Percentiles rank a stretch among this genome's conserved stretches.
These are phyloP conservation scores for Trifolium dubium DNA, from an alignment of 306 rosid genomes.

Conservation along the genomic window DNA sequence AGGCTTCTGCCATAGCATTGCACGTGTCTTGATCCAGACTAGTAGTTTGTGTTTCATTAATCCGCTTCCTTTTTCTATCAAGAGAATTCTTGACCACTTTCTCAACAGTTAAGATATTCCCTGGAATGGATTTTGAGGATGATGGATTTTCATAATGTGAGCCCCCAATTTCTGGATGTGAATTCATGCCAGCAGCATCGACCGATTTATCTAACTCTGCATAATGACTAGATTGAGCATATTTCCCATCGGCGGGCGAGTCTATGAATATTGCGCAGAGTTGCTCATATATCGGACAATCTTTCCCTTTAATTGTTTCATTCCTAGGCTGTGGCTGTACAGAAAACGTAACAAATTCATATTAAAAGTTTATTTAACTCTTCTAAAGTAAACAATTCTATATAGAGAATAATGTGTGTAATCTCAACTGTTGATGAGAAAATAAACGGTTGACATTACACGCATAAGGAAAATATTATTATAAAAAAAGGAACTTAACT, in stretches of 20 bases:
- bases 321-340: conserved; percentile 63
- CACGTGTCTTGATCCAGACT: conserved; percentile 57
- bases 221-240: conserved; percentile 86
- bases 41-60: conserved; percentile 52
- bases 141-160: conserved; percentile 49
- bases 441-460: neutral
- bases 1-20: conserved; percentile 65
- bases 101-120: conserved; percentile 46
- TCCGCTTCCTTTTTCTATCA: conserved; percentile 73
- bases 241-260: conserved; percentile 73
- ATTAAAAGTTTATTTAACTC: neutral
- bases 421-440: neutral
- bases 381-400: neutral
- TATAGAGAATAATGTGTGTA: neutral
- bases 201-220: conserved; percentile 66
- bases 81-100: conserved; percentile 49
- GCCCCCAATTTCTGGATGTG: conserved; percentile 55
- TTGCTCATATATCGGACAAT: conserved; percentile 85
- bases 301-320: conserved; percentile 67
- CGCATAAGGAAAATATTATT: conserved; percentile 2
- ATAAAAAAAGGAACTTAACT: conserved; percentile 27
- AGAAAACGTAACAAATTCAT: conserved; percentile 39
- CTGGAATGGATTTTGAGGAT: conserved; percentile 45
- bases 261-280: conserved; percentile 77
- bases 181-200: conserved; percentile 43